Conservation (phyloP, 140 eudicot species). For the Bidens hawaiensis region DNA sequence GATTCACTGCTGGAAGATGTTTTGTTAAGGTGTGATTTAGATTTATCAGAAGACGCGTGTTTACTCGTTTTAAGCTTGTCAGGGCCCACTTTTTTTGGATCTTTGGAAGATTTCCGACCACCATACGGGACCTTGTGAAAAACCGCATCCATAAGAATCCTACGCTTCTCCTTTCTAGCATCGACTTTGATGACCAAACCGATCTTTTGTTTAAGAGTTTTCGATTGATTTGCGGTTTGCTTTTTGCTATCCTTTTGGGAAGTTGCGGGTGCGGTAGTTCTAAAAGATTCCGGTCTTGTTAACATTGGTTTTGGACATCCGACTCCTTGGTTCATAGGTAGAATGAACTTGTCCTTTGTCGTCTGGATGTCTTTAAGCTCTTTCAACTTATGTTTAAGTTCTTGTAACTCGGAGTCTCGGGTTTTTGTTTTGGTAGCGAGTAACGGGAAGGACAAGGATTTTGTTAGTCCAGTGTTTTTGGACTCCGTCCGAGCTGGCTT, state of each 20-base stretch:
- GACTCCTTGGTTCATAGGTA: slow-evolving; percentile 22
- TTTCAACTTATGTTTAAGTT: slow-evolving; percentile 15
- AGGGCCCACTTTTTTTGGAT: slow-evolving; percentile 22
- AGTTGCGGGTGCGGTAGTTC: slow-evolving; percentile 18
- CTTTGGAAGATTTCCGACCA: slow-evolving; percentile 48
- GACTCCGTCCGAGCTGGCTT: background rate
- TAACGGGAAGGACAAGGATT: slow-evolving; percentile 55
- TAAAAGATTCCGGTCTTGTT: slow-evolving; percentile 35
- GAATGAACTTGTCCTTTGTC: slow-evolving; percentile 22
- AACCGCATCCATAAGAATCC: slow-evolving; percentile 72
- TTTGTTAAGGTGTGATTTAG: slow-evolving; percentile 29
- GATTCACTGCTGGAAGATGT: slow-evolving; percentile 50
- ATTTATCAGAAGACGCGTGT: slow-evolving; percentile 10
- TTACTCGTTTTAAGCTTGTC: slow-evolving; percentile 27
- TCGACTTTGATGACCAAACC: slow-evolving; percentile 51
- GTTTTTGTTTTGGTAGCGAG: slow-evolving; percentile 18
- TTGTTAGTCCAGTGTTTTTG: slow-evolving; percentile 27
- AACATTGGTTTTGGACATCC: slow-evolving; percentile 25
- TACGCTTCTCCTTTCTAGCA: slow-evolving; percentile 58
- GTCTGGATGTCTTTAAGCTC: slow-evolving; percentile 27
- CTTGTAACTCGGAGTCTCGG: slow-evolving; percentile 20
- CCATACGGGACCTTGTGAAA: slow-evolving; percentile 78
- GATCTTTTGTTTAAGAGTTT: slow-evolving; percentile 56
- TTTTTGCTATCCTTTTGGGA: slow-evolving; percentile 32
- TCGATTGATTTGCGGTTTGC: slow-evolving; percentile 38